These are phyloP conservation scores for Mortierella hygrophila DNA, from an alignment of 192 early-diverging fungal species.

Conservation along the genomic window DNA sequence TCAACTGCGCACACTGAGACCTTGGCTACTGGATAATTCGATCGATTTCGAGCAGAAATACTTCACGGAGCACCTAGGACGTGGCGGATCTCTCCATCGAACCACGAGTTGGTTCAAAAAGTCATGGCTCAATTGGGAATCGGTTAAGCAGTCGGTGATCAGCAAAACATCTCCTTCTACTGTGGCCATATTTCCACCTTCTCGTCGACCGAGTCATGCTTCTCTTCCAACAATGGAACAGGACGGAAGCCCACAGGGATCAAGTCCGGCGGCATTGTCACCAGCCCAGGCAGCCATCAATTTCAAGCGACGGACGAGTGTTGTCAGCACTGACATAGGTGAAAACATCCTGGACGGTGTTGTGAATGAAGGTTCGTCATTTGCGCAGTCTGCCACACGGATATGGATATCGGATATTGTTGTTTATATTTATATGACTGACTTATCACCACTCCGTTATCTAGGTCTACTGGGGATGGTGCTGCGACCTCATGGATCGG, in stretches of 20 bases:
- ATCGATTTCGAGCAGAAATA: slow-evolving; percentile 59
- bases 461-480: slow-evolving; percentile 53
- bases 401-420: neutral
- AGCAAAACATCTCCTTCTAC: slow-evolving; percentile 11
- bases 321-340: slow-evolving; percentile 45
- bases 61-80: slow-evolving; percentile 49
- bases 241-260: neutral
- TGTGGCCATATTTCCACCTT: slow-evolving; percentile 1
- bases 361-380: slow-evolving; percentile 47
- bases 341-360: slow-evolving; percentile 53
- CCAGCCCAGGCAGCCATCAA: neutral
- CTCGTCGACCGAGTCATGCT: neutral
- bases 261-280: neutral
- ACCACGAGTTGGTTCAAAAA: slow-evolving; percentile 52
- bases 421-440: neutral
- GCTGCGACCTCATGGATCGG: slow-evolving; percentile 29
- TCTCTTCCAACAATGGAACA: neutral
- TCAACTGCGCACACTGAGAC: slow-evolving; percentile 43
- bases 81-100: slow-evolving; percentile 31
- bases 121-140: slow-evolving; percentile 53
- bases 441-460: neutral
- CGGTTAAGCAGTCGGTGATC: slow-evolving; percentile 34
- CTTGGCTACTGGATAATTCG: slow-evolving; percentile 57
- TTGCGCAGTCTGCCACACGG: neutral
- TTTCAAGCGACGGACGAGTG: slow-evolving; percentile 30